Evolutionary conservation across 768 basidiomycete genomes (phyloP).

Genomic region (Mycena chlorophos): DNA sequence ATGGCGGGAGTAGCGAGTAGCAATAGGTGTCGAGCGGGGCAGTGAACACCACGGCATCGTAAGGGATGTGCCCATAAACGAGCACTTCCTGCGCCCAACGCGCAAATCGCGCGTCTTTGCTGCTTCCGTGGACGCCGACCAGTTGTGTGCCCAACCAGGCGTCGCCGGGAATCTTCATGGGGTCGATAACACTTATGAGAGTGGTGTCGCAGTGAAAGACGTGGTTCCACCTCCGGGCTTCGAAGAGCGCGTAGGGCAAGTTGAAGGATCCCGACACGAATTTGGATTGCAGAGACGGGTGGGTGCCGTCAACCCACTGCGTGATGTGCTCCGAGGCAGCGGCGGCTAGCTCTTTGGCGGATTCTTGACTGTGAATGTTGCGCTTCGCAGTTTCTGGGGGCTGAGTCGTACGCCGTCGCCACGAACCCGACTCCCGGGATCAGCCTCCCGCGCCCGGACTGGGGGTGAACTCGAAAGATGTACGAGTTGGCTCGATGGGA

Average conservation of each 20-base stretch:
- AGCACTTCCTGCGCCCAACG: conserved; percentile 4
- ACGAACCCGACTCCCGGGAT: neutral
- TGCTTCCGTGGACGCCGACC: neutral
- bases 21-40: neutral
- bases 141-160: conserved; percentile 4
- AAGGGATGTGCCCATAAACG: neutral
- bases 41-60: conserved; percentile 1
- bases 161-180: neutral
- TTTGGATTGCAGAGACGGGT: neutral
- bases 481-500: neutral
- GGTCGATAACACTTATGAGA: conserved; percentile 12
- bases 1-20: conserved; percentile 2
- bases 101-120: neutral
- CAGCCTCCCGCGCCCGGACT: neutral
- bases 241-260: neutral
- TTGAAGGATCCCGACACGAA: conserved; percentile 5
- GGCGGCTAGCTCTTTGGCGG: neutral
- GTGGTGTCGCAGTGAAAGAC: conserved; percentile 21
- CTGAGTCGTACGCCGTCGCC: neutral
- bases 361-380: neutral
- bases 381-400: neutral
- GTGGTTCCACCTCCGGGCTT: conserved; percentile 10
- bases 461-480: neutral
- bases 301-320: neutral
- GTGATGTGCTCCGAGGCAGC: neutral